phyloP scores from a whole-genome alignment of 495 filamentous ascomycete species.

The Aspergillus haitiensis region DNA sequence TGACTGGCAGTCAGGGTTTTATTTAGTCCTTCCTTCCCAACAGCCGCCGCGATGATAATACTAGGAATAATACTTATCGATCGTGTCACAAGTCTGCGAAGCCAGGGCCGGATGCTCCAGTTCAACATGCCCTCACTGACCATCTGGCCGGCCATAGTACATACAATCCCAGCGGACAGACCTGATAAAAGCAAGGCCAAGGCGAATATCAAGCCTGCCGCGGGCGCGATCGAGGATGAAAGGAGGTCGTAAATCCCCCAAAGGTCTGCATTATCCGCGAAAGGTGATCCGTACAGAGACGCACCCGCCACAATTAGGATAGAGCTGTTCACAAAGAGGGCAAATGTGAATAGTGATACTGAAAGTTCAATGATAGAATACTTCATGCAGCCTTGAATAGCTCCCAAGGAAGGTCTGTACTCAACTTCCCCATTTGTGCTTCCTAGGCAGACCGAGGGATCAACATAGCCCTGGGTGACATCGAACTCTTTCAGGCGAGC shows the following conservation, averaged over 20 bases:
- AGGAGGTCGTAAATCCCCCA: constrained; percentile 83
- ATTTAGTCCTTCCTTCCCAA: constrained; percentile 68
- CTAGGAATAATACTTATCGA: constrained; percentile 75
- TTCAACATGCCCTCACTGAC: constrained; percentile 75
- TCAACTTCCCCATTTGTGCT: constrained; percentile 51
- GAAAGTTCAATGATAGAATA: constrained; percentile 77
- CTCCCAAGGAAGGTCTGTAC: constrained; percentile 75
- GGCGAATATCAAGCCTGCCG: constrained; percentile 73
- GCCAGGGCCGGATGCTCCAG: constrained; percentile 69
- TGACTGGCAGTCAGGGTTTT: constrained; percentile 76
- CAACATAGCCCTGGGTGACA: constrained; percentile 55
- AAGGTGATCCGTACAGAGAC: constrained; percentile 60
- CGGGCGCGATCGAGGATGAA: constrained; percentile 65
- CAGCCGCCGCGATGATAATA: constrained; percentile 79
- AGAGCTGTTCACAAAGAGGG: constrained; percentile 89
- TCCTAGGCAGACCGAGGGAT: constrained; percentile 38
- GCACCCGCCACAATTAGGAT: constrained; percentile 89
- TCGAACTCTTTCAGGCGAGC: constrained; percentile 80
- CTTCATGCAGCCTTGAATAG: constrained; percentile 75
- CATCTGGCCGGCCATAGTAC: constrained; percentile 84
- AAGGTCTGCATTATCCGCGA: constrained; percentile 66
- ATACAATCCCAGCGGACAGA: constrained; percentile 74
- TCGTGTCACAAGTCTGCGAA: constrained; percentile 68
- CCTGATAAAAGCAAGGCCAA: constrained; percentile 77
- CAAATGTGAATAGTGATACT: constrained; percentile 83